phyloP scores from a whole-genome alignment of 352 stramenopile species.

The Thalassiosira pacifica region DNA sequence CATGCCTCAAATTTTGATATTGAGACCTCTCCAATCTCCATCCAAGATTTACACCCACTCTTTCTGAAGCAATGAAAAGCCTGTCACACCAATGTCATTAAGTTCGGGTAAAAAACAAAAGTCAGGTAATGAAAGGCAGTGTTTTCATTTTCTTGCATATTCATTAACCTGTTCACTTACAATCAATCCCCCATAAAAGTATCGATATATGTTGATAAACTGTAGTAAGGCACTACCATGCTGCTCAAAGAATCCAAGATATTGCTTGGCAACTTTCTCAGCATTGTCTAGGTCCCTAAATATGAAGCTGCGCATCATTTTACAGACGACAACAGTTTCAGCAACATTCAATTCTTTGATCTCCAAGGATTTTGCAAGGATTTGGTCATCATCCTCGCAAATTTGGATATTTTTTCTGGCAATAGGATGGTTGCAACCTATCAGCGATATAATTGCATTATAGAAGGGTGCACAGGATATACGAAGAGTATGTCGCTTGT shows the following conservation, averaged over 20 bases:
- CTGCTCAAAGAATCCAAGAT: conserved; percentile 36
- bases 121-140: too few relatives aligned
- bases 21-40: conserved; percentile 20
- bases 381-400: conserved; percentile 10
- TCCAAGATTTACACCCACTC: conserved; percentile 28
- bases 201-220: conserved; percentile 33
- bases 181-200: conserved; percentile 41
- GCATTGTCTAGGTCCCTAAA: conserved; percentile 26
- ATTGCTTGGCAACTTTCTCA: conserved; percentile 13
- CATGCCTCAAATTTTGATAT: conserved; percentile 38
- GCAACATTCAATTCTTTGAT: conserved; percentile 34
- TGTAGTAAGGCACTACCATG: conserved; percentile 3
- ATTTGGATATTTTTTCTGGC: neutral
- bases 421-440: neutral
- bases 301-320: conserved; percentile 45
- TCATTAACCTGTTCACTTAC: neutral
- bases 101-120: too few relatives aligned
- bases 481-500: conserved; percentile 3
- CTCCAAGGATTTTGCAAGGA: conserved; percentile 14
- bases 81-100: too few relatives aligned
- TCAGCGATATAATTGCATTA: too few relatives aligned
- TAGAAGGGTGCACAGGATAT: too few relatives aligned
- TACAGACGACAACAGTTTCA: conserved; percentile 21
- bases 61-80: conserved; percentile 43
- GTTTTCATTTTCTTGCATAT: too few relatives aligned